Evolutionary conservation across 1,284 basidiomycete genomes (phyloP).

Genomic region (Meripilus lineatus): DNA sequence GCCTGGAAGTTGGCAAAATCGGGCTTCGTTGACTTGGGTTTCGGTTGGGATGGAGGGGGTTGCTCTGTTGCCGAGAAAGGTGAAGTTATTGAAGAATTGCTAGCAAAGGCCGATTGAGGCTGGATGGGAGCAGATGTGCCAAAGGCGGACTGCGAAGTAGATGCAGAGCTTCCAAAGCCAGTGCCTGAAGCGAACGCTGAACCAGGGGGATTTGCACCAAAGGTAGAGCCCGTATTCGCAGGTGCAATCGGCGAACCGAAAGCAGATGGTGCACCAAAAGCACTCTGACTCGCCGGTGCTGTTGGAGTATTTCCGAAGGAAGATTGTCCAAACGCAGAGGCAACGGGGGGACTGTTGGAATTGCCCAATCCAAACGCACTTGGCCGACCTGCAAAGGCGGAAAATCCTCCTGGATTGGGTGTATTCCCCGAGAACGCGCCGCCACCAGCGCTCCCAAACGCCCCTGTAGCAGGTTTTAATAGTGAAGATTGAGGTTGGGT

Average conservation of each 20-base stretch:
- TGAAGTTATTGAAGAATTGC: constrained; percentile 5
- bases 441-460: constrained; percentile 26
- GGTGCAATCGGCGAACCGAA: constrained; percentile 25
- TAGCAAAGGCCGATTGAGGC: constrained; percentile 16
- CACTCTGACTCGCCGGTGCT: constrained; percentile 12
- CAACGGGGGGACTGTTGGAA: constrained; percentile 16
- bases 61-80: background rate
- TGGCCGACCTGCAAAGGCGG: constrained; percentile 29
- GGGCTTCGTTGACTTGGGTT: constrained; percentile 25
- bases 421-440: constrained; percentile 19
- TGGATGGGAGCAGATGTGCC: constrained; percentile 8
- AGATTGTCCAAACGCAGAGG: constrained; percentile 27
- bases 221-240: constrained; percentile 15
- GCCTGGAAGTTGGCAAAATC: constrained; percentile 38
- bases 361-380: constrained; percentile 29
- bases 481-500: constrained; percentile 24
- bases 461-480: constrained; percentile 29
- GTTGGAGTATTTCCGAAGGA: constrained; percentile 14
- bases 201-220: constrained; percentile 25
- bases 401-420: constrained; percentile 23
- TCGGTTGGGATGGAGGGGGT: constrained; percentile 10
- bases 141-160: constrained; percentile 21
- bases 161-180: constrained; percentile 17
- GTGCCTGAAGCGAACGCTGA: constrained; percentile 23
- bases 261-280: constrained; percentile 21